phyloP scores from a whole-genome alignment of 1,139 yeast species.

The Saccharomyces uvarum region DNA sequence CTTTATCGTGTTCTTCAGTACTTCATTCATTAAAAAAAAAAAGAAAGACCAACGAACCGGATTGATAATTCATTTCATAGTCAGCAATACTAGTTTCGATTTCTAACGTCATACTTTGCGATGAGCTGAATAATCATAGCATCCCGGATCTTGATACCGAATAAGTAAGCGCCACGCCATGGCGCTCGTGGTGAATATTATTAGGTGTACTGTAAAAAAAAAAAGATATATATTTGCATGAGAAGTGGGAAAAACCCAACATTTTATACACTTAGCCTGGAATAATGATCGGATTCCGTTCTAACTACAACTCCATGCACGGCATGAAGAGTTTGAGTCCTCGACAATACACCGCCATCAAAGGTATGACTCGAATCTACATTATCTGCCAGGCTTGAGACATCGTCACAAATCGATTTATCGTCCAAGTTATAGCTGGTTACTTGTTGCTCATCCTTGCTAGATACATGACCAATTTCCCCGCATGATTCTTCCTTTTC shows the following conservation, averaged over 20 bases:
- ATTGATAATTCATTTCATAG: not conserved
- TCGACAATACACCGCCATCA: not conserved
- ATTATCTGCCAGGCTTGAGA: slow-evolving; percentile 1
- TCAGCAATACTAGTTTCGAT: not conserved
- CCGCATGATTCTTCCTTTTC: slow-evolving; percentile 11
- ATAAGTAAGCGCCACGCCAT: not conserved
- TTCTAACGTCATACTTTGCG: not conserved
- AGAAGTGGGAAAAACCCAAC: not conserved
- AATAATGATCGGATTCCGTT: slow-evolving; percentile 1
- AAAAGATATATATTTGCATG: not conserved
- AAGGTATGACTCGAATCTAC: not conserved
- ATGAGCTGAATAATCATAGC: too few relatives aligned
- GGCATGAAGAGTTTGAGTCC: slow-evolving; percentile 5
- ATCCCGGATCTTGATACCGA: not conserved
- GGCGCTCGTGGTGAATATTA: not conserved
- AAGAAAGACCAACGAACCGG: not conserved
- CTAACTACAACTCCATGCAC: slow-evolving; percentile 12
- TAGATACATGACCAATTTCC: not conserved
- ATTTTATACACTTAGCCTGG: not conserved
- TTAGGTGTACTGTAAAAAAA: not conserved
- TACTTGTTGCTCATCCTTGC: not conserved
- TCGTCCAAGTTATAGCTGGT: not conserved
- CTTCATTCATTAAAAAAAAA: not conserved
- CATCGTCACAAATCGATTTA: not conserved
- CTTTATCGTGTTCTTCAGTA: not conserved